phyloP scores from a whole-genome alignment of 352 stramenopile genomes.

The Pythium plurisporium region DNA sequence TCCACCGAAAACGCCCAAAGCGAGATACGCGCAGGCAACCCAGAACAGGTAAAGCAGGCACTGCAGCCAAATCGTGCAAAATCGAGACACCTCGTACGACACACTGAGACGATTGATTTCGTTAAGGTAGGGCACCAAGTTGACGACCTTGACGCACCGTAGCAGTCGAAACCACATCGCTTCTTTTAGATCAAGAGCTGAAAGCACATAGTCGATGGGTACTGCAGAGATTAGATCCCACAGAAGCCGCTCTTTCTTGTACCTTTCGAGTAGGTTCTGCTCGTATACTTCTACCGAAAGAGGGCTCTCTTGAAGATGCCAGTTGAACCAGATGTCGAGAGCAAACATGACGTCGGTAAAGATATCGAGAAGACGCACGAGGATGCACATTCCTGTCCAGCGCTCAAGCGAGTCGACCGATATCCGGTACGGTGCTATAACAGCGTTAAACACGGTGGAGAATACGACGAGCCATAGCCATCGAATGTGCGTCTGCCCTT shows the following conservation, averaged over 20 bases:
- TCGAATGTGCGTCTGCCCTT: constrained; percentile 35
- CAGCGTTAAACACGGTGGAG: constrained; percentile 36
- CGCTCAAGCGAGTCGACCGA: constrained; percentile 36
- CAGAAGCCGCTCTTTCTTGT: constrained; percentile 37
- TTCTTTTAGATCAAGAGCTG: constrained; percentile 4
- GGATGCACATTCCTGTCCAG: constrained; percentile 25
- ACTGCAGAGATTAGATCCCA: constrained; percentile 42
- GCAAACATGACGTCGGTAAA: constrained; percentile 35
- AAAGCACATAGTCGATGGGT: constrained; percentile 39
- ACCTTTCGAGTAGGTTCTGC: constrained; percentile 32
- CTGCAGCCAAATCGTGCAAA: constrained; percentile 21
- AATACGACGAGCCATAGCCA: constrained; percentile 39
- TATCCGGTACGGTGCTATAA: constrained; percentile 49
- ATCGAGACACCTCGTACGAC: constrained; percentile 22
- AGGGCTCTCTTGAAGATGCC: constrained; percentile 35
- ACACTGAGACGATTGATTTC: constrained; percentile 23
- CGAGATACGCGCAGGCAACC: constrained; percentile 23
- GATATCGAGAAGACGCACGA: constrained; percentile 33
- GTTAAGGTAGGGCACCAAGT: constrained; percentile 41
- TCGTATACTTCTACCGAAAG: constrained; percentile 54
- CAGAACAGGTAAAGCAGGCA: constrained; percentile 26
- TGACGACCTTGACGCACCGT: constrained; percentile 49
- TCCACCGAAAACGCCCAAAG: constrained; percentile 1
- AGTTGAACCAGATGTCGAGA: constrained; percentile 55
- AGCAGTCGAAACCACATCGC: constrained; percentile 38